These are phyloP conservation scores for Colletotrichum scovillei DNA, from an alignment of 2,329 filamentous ascomycete species.

Conservation along the genomic window DNA sequence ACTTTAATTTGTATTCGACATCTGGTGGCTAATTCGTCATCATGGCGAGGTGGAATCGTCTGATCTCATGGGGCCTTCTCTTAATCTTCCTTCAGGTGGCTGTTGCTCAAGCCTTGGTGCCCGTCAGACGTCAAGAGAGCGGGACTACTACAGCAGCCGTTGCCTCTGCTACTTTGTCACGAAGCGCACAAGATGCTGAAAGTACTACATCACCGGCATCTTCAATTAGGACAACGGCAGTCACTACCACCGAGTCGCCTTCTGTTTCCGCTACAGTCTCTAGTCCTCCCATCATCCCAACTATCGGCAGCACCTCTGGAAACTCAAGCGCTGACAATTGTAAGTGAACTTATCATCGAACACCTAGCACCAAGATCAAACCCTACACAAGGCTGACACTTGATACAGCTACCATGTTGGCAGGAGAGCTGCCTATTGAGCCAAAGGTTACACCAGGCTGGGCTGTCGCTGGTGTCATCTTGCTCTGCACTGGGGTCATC, in stretches of 20 bases:
- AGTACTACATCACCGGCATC: not conserved
- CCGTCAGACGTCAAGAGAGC: conserved; percentile 49
- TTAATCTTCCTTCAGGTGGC: conserved; percentile 51
- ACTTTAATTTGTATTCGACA: not conserved
- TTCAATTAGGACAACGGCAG: conserved; percentile 1
- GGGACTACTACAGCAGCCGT: conserved; percentile 37
- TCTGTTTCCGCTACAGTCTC: conserved; percentile 4
- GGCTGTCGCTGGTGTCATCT: conserved; percentile 80
- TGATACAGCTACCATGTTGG: conserved; percentile 55
- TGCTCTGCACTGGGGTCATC: conserved; percentile 77
- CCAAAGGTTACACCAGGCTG: conserved; percentile 84
- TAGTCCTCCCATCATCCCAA: conserved; percentile 19
- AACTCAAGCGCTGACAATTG: conserved; percentile 49
- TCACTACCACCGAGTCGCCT: conserved; percentile 1
- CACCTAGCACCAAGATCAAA: too few species aligned
- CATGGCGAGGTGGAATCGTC: conserved; percentile 42
- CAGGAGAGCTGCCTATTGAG: conserved; percentile 73
- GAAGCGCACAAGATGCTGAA: conserved; percentile 6
- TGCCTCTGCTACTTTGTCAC: conserved; percentile 24
- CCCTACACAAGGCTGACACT: not conserved
- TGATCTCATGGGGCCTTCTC: conserved; percentile 54
- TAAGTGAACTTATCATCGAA: conserved; percentile 37
- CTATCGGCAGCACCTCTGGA: conserved; percentile 38
- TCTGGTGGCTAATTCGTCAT: not conserved
- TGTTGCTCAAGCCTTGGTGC: conserved; percentile 46